Conservation (phyloP, 768 basidiomycete genomes). For the Xerocomellus chrysenteron region DNA sequence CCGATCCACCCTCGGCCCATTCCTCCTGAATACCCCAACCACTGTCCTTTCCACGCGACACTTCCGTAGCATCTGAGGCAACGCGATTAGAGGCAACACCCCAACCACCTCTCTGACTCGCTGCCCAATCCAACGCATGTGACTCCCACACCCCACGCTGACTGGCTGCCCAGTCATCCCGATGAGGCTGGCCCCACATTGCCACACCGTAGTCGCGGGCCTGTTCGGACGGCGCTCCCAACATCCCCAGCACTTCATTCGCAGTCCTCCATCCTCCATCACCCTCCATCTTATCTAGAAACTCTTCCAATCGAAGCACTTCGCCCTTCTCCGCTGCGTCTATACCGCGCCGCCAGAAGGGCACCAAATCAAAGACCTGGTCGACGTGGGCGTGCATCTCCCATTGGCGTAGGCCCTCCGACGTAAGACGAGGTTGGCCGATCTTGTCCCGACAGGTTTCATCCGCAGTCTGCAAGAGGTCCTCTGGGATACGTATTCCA, state of each 20-base stretch:
- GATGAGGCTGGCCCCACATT: slow-evolving; percentile 11
- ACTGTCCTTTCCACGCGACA: slow-evolving; percentile 9
- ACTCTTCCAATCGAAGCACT: slow-evolving; percentile 43
- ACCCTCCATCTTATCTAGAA: slow-evolving; percentile 42
- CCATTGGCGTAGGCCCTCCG: slow-evolving; percentile 28
- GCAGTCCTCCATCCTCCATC: slow-evolving; percentile 32
- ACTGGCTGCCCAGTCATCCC: slow-evolving; percentile 9
- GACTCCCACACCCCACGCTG: slow-evolving; percentile 10
- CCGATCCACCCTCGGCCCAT: slow-evolving; percentile 9
- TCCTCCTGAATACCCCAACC: slow-evolving; percentile 21
- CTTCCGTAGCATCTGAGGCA: slow-evolving; percentile 23
- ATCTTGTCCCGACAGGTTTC: slow-evolving; percentile 32
- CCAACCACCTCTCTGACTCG: slow-evolving; percentile 12
- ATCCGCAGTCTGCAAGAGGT: slow-evolving; percentile 12
- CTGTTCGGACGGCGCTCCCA: slow-evolving; percentile 20
- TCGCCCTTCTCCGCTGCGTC: slow-evolving; percentile 48
- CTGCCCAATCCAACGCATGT: not conserved
- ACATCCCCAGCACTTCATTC: slow-evolving; percentile 28
- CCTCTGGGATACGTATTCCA: not conserved
- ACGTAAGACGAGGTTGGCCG: slow-evolving; percentile 29
- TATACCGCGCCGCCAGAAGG: slow-evolving; percentile 53
- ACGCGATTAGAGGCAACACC: slow-evolving; percentile 3
- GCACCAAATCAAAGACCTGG: slow-evolving; percentile 47
- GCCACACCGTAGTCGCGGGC: not conserved
- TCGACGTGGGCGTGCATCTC: slow-evolving; percentile 41